Base-by-base conservation (phyloP, 768 basidiomycete genomes). In the Termitomyces eurrhizus region DNA sequence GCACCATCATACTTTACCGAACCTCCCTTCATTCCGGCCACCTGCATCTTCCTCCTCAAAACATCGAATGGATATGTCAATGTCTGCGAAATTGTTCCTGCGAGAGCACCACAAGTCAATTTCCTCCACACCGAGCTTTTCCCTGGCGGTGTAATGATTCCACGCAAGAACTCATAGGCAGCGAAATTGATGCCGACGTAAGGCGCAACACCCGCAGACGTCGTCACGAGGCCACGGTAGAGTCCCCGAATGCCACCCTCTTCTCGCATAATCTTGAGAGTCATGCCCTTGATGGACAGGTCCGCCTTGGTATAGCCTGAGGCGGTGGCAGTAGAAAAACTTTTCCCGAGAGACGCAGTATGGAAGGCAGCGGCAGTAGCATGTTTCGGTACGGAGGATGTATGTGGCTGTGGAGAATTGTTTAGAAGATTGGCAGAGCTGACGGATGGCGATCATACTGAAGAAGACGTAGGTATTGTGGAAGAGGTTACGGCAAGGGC, bases 21-120 rank as follows among this genome's bases (percentile, higher is more conserved):
- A 18, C 81, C 82, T 13, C 75, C 78, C 66, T 82, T 74, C 86
- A 95, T 88, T 13, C 93, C 93, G 6, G 86, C 82, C 61, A 96
- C 92, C 72, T 98, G 96, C 89, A 98, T 94, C 80, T 98, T 96
- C 62, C 96, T 83, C 51, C 96, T 82, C 60, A 98, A 74, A 6
- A 98, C 92, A 71, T 99, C 96, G 68, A 97, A 92, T 9, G 96
- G 96, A 72, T 96, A 98, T 5, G 95, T 98, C 66, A 98, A 74
- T 53, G 94, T 93, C 73, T 98, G 93, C 13, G 94, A 95, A 64
- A 96, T 89, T 29, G 89, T 86, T n/a, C 93, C 93, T 84, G 74
- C 42, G 62, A 95, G 74, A 36, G 92, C 95, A 41, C 95, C 96
- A 64, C 94, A 97, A 1, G 76, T 65, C 71, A 97, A 72, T 73